A percentile compares a stretch with the other conserved stretches of the same genome.
Conservation (phyloP, 2,329 filamentous ascomycete species). For the Lasiodiplodia sp. region DNA sequence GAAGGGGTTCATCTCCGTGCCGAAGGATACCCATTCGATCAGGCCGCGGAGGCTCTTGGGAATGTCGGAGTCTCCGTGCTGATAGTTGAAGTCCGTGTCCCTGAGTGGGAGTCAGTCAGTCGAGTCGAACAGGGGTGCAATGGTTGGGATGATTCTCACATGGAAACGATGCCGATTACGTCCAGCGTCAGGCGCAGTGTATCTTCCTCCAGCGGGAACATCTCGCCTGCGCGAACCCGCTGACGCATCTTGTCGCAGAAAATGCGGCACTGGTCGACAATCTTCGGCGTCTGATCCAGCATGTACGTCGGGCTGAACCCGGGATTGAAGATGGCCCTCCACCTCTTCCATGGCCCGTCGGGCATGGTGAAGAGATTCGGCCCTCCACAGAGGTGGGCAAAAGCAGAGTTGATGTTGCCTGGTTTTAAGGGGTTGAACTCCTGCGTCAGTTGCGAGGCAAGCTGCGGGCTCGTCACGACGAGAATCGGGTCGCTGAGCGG, state of each 20-base stretch:
- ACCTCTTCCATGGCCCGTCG: constrained; percentile 30
- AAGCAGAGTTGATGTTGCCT: neutral
- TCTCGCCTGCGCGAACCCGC: constrained; percentile 35
- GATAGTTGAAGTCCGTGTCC: neutral
- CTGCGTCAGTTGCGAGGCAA: constrained; percentile 33
- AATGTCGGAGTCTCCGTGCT: neutral
- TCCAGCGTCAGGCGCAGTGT: constrained; percentile 39
- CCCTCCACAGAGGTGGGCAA: neutral
- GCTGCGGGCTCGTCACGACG: constrained; percentile 48
- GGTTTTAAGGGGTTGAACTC: neutral
- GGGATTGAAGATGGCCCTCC: constrained; percentile 36
- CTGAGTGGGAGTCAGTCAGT: neutral
- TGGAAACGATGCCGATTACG: constrained; percentile 36
- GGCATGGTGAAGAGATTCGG: constrained; percentile 39
- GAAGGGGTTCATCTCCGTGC: neutral
- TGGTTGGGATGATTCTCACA: neutral
- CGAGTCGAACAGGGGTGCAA: constrained; percentile 28
- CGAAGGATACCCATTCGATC: neutral
- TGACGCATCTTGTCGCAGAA: constrained; percentile 39
- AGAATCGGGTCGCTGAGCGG: constrained; percentile 46
- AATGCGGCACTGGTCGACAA: constrained; percentile 44
- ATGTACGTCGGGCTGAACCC: constrained; percentile 45
- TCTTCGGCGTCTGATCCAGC: constrained; percentile 39
- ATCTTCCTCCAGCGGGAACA: constrained; percentile 39
- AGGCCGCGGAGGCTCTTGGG: neutral